Percentiles rank a stretch among this genome's conserved stretches.
Evolutionary conservation across 2,329 filamentous ascomycete genomes (phyloP).

Genomic region (Fusarium sp.): DNA sequence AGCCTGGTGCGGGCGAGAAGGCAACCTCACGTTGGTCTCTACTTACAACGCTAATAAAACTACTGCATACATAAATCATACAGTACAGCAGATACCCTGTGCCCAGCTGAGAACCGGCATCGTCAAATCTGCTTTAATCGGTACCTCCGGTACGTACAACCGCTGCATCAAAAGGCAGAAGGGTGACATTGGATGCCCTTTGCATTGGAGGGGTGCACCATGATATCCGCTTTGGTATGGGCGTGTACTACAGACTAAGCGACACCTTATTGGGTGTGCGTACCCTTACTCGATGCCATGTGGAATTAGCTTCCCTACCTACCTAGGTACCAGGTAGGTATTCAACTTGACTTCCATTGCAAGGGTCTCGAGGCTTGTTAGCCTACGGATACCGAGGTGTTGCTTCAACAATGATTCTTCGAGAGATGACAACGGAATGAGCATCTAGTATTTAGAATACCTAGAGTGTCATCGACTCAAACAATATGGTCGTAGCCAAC

Average conservation of each 20-base stretch:
- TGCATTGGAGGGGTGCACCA: constrained; percentile 10
- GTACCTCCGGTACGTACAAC: constrained; percentile 46
- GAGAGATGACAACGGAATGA: too few species aligned
- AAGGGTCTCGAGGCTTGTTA: too few species aligned
- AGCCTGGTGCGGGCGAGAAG: constrained; percentile 7
- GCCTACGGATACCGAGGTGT: too few species aligned
- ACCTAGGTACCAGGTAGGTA: too few species aligned
- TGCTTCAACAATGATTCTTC: too few species aligned
- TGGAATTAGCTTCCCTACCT: background rate
- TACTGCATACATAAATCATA: background rate
- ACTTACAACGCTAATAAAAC: background rate
- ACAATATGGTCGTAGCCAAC: background rate
- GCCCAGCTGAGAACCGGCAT: background rate
- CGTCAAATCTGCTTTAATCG: constrained; percentile 18
- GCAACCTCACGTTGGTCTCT: background rate
- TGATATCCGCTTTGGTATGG: background rate
- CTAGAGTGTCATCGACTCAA: too few species aligned
- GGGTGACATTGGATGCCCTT: constrained; percentile 17
- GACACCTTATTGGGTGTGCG: background rate
- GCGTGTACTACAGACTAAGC: constrained; percentile 25
- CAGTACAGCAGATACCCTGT: background rate
- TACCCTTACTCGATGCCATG: background rate
- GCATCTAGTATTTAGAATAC: too few species aligned
- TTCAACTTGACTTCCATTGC: background rate
- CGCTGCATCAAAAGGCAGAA: constrained; percentile 31